These are phyloP conservation scores for Euphorbia lathyris DNA, from an alignment of 345 rosid genomes.

Conservation along the genomic window DNA sequence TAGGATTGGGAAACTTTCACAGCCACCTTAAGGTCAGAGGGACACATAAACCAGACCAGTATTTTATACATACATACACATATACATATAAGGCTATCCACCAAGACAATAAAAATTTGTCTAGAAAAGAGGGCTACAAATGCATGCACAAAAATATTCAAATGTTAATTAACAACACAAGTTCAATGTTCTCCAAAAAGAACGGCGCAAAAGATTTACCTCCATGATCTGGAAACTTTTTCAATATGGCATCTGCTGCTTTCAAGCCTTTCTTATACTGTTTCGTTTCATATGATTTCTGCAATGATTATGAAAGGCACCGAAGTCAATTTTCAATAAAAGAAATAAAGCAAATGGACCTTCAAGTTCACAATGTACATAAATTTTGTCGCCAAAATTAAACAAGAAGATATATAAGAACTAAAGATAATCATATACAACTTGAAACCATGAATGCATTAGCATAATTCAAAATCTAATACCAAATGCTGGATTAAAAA, in stretches of 20 bases:
- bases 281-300: constrained; percentile 99
- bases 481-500: background rate
- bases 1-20: background rate
- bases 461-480: background rate
- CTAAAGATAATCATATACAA: background rate
- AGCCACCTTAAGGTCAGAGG: background rate
- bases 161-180: background rate
- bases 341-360: background rate
- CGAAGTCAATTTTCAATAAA: constrained; percentile 3
- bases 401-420: background rate
- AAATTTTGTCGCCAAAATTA: constrained; percentile 5
- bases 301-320: constrained; percentile 24
- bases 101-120: background rate
- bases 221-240: constrained; percentile 99
- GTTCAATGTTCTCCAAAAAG: background rate
- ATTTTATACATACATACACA: background rate
- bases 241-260: constrained; percentile 97
- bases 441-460: background rate
- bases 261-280: constrained; percentile 98
- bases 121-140: background rate
- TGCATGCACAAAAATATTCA: background rate
- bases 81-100: background rate
- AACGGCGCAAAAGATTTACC: constrained; percentile 42
- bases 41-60: background rate
- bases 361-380: background rate